These are phyloP conservation scores for Hericium coralloides DNA, from an alignment of 768 basidiomycete species.

Conservation along the genomic window DNA sequence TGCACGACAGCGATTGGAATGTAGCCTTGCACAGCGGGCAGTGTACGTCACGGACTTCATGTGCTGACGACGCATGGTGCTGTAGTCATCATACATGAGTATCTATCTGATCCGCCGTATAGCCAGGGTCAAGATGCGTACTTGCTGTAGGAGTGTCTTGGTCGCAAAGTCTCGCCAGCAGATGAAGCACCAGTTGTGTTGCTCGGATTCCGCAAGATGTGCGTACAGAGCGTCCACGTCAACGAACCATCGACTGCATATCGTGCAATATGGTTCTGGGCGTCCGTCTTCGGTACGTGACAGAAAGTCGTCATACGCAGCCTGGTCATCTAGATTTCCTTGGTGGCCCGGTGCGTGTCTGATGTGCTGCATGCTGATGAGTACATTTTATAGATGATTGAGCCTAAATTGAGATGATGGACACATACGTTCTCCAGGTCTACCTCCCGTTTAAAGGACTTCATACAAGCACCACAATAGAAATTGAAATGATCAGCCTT, in stretches of 20 bases:
- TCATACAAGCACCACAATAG: neutral
- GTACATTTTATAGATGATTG: neutral
- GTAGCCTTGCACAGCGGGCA: slow-evolving; percentile 27
- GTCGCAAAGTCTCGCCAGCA: neutral
- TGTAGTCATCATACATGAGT: neutral
- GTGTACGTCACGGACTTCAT: slow-evolving; percentile 16
- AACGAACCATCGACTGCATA: neutral
- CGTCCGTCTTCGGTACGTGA: neutral
- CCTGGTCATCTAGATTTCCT: neutral
- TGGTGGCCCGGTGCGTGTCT: neutral
- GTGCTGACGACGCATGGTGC: slow-evolving; percentile 8
- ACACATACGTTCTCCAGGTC: neutral
- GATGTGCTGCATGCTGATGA: neutral
- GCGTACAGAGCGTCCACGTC: neutral
- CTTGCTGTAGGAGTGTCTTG: neutral
- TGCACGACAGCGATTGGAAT: slow-evolving; percentile 28
- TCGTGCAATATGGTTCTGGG: neutral
- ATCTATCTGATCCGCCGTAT: neutral
- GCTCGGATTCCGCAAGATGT: neutral
- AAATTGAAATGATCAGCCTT: neutral
- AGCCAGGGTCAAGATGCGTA: neutral
- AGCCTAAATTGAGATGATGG: neutral
- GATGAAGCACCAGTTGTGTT: neutral
- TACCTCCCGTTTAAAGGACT: neutral
- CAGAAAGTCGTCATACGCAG: neutral